A percentile compares a stretch with the other conserved stretches of the same genome.
Evolutionary conservation across 2,329 filamentous ascomycete genomes (phyloP).

Genomic region (Fusarium musae): DNA sequence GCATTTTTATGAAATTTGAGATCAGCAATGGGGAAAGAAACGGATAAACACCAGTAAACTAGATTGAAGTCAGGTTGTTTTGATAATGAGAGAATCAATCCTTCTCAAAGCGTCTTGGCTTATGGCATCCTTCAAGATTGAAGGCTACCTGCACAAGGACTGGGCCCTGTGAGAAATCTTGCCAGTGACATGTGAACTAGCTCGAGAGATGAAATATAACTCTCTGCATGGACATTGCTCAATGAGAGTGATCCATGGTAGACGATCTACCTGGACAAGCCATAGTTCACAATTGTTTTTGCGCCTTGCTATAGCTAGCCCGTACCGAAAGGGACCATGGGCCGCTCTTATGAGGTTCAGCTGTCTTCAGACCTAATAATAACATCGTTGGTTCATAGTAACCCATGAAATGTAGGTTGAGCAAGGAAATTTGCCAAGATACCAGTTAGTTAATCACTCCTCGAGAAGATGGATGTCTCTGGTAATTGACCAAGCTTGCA

Average conservation of each 20-base stretch:
- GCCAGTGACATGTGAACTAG: neutral
- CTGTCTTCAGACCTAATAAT: neutral
- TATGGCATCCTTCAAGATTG: neutral
- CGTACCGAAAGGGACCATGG: neutral
- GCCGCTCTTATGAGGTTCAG: neutral
- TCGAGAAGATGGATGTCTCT: neutral
- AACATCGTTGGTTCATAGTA: neutral
- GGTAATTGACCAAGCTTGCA: neutral
- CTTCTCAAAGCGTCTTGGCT: neutral
- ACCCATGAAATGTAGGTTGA: neutral
- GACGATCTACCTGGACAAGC: too few species aligned
- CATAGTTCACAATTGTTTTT: neutral
- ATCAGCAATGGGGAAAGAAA: slow-evolving; percentile 13
- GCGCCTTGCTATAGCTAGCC: neutral
- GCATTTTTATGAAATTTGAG: slow-evolving; percentile 23
- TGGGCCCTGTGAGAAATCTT: neutral
- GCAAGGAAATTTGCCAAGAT: neutral
- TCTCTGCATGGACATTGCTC: neutral
- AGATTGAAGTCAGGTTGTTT: slow-evolving; percentile 36
- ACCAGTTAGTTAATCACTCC: neutral
- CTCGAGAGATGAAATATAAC: neutral
- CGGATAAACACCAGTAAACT: slow-evolving; percentile 24
- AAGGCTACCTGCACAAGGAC: neutral
- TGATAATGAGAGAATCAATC: slow-evolving; percentile 5
- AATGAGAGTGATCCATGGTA: neutral